Conservation (phyloP, 2,329 filamentous ascomycete species). For the Parastagonospora avenae region DNA sequence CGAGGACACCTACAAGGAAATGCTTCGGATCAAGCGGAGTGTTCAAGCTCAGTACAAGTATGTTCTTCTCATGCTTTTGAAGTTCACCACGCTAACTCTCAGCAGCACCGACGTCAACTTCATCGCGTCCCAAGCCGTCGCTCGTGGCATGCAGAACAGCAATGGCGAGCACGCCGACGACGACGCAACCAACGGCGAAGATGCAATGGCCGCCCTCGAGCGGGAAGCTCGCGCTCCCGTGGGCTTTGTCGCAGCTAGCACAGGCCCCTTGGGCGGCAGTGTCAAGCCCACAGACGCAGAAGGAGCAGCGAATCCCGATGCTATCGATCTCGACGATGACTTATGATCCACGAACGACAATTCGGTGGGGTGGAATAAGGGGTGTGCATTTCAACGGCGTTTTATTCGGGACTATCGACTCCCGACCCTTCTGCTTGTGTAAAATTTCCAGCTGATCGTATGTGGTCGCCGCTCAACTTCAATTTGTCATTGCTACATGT, state of each 20-base stretch:
- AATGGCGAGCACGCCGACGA: slow-evolving; percentile 51
- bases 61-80: slow-evolving; percentile 26
- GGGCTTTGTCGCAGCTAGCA: slow-evolving; percentile 89
- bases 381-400: slow-evolving; percentile 30
- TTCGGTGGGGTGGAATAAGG: slow-evolving; percentile 1
- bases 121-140: slow-evolving; percentile 93
- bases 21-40: slow-evolving; percentile 95
- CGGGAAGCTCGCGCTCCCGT: slow-evolving; percentile 84
- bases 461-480: not conserved
- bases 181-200: slow-evolving; percentile 58
- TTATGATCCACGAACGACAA: slow-evolving; percentile 37
- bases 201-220: slow-evolving; percentile 90
- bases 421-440: slow-evolving; percentile 12
- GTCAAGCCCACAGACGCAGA: slow-evolving; percentile 47
- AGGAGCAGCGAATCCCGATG: slow-evolving; percentile 75
- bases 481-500: not conserved
- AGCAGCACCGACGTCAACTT: slow-evolving; percentile 90
- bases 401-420: slow-evolving; percentile 8
- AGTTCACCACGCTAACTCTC: slow-evolving; percentile 40
- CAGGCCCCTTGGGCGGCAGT: slow-evolving; percentile 69
- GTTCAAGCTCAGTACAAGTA: slow-evolving; percentile 97
- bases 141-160: slow-evolving; percentile 71
- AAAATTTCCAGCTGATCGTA: slow-evolving; percentile 1
- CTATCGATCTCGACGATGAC: slow-evolving; percentile 75
- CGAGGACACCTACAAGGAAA: slow-evolving; percentile 99